Conservation (phyloP, 2,329 filamentous ascomycete species). For the Aaosphaeria arxii region DNA sequence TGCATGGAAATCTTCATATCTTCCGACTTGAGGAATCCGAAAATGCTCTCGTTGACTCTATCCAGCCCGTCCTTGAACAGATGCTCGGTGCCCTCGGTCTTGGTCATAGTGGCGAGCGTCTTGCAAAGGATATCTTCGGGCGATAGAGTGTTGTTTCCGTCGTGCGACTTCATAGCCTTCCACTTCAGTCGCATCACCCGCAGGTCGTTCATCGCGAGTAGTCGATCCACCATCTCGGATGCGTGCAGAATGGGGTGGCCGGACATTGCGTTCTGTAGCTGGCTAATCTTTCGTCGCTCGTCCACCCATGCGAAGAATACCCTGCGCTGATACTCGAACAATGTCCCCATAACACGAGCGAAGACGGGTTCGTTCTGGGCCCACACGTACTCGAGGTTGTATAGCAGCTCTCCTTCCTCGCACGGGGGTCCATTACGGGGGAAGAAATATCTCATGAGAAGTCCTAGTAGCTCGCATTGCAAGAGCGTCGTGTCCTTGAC, state of each 20-base stretch:
- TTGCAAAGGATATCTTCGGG: slow-evolving; percentile 33
- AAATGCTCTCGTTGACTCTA: slow-evolving; percentile 23
- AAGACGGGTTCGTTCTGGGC: slow-evolving; percentile 21
- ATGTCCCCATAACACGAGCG: slow-evolving; percentile 19
- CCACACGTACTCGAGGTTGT: slow-evolving; percentile 27
- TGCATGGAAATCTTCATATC: slow-evolving; percentile 33
- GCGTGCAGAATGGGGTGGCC: slow-evolving; percentile 20
- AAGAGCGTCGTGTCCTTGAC: slow-evolving; percentile 11
- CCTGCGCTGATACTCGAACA: slow-evolving; percentile 24
- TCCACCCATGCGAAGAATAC: slow-evolving; percentile 30
- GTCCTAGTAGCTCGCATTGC: slow-evolving; percentile 31
- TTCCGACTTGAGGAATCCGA: slow-evolving; percentile 28
- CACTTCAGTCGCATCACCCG: slow-evolving; percentile 32
- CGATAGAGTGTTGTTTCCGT: slow-evolving; percentile 16
- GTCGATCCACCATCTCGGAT: slow-evolving; percentile 25
- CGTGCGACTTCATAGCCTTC: slow-evolving; percentile 34
- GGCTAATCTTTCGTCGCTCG: slow-evolving; percentile 27
- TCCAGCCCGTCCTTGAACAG: slow-evolving; percentile 32
- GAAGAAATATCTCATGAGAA: slow-evolving; percentile 29
- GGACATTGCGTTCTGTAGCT: slow-evolving; percentile 19
- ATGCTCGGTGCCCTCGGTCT: slow-evolving; percentile 31
- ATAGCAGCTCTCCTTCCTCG: slow-evolving; percentile 22
- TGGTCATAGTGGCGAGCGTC: slow-evolving; percentile 28
- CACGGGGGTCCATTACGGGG: slow-evolving; percentile 18
- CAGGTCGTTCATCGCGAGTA: slow-evolving; percentile 34